Percentiles rank a stretch among this genome's conserved stretches.
Conservation (phyloP, 352 stramenopile genomes). For the Phytophthora litchii region DNA sequence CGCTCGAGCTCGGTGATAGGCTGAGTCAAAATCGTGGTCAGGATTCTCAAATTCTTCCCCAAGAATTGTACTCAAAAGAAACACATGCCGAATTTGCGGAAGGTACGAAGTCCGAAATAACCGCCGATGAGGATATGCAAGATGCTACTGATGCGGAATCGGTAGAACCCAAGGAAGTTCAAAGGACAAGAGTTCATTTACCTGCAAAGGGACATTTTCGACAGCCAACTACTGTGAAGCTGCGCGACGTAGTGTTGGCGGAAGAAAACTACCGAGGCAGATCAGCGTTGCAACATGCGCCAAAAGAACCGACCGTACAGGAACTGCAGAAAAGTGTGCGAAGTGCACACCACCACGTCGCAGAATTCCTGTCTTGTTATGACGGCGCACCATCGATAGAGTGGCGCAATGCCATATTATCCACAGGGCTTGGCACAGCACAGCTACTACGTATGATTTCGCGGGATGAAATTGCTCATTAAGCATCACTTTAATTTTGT, state of each 20-base stretch:
- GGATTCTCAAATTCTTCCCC: neutral
- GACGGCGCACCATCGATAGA: conserved; percentile 12
- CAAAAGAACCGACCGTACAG: conserved; percentile 1
- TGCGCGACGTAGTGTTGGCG: neutral
- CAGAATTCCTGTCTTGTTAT: conserved; percentile 10
- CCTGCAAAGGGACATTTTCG: conserved; percentile 8
- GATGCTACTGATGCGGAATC: conserved; percentile 27
- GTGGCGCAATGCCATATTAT: conserved; percentile 22
- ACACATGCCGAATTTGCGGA: neutral
- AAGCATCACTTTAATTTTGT: too few relatives aligned
- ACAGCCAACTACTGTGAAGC: conserved; percentile 4
- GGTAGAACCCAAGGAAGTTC: conserved; percentile 11
- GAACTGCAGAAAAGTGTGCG: conserved; percentile 17
- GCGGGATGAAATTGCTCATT: conserved; percentile 10
- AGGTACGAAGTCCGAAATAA: neutral
- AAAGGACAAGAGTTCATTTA: conserved; percentile 1
- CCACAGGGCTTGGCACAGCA: conserved; percentile 6
- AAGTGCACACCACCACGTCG: conserved; percentile 12
- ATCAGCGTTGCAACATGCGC: neutral
- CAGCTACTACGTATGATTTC: conserved; percentile 24
- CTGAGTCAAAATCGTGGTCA: neutral
- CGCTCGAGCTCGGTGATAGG: conserved; percentile 16
- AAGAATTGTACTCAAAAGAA: conserved; percentile 1
- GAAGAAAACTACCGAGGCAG: neutral
- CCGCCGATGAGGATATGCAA: conserved; percentile 5